Conservation (phyloP, 2,329 filamentous ascomycete genomes). For the Rhexocercosporidium sp. region DNA sequence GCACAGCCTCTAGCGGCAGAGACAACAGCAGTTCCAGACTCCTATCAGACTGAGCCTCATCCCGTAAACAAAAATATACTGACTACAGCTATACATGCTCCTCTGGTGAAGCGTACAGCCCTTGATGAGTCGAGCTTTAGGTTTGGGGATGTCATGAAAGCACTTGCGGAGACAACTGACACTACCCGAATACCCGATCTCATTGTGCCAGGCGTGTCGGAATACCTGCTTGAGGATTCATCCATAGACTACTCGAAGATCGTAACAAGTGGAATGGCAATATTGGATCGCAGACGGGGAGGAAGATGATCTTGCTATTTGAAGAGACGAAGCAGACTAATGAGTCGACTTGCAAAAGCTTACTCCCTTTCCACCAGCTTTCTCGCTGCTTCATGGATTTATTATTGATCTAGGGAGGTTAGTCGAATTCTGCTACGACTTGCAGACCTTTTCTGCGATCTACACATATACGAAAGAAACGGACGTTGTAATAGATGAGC, state of each 20-base stretch:
- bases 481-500: constrained; percentile 33
- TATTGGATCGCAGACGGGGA: constrained; percentile 45
- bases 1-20: neutral
- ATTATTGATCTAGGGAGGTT: constrained; percentile 45
- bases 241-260: constrained; percentile 1
- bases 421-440: constrained; percentile 51
- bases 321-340: constrained; percentile 55
- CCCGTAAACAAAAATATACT: neutral
- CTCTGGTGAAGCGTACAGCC: neutral
- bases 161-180: neutral
- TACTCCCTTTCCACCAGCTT: constrained; percentile 57
- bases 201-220: constrained; percentile 3
- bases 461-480: too few species aligned
- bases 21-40: constrained; percentile 2
- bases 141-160: neutral
- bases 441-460: constrained; percentile 48
- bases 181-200: constrained; percentile 2
- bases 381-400: constrained; percentile 41
- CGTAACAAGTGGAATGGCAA: constrained; percentile 6
- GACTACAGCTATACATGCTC: constrained; percentile 1
- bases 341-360: constrained; percentile 53
- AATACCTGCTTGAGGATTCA: constrained; percentile 1
- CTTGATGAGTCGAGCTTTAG: neutral
- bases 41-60: neutral
- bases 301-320: constrained; percentile 48